These are phyloP conservation scores for Senna siamea DNA, from an alignment of 306 rosid genomes.

Conservation along the genomic window DNA sequence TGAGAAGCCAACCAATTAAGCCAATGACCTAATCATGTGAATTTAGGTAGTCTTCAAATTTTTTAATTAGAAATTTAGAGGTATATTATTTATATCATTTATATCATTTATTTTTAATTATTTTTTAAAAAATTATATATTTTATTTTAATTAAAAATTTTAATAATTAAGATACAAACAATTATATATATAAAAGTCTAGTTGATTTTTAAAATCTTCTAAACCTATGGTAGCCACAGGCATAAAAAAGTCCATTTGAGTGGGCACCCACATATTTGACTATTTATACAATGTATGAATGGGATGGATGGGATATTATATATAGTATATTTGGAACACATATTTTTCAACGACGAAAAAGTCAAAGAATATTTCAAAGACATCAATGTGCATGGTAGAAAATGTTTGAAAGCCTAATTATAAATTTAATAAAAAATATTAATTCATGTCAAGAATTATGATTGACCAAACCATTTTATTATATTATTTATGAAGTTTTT, in stretches of 20 bases:
- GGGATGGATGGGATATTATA: neutral
- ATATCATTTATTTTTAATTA: no score
- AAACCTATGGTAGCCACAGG: neutral
- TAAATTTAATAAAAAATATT: neutral
- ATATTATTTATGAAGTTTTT: neutral
- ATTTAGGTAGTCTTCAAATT: no score
- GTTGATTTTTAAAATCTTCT: constrained; percentile 39
- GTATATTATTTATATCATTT: no score
- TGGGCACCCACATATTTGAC: constrained; percentile 57
- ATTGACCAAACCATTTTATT: neutral
- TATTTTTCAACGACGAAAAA: constrained; percentile 22
- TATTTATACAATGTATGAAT: neutral
- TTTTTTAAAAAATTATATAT: no score
- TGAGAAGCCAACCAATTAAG: constrained; percentile 51
- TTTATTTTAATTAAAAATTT: no score
- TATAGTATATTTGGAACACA: neutral
- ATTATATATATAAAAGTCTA: no score
- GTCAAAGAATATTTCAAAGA: constrained; percentile 35
- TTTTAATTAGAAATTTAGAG: no score
- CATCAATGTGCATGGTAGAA: neutral
- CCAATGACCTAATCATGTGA: no score
- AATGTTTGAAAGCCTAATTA: constrained; percentile 1
- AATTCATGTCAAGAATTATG: constrained; percentile 2
- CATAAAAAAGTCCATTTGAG: constrained; percentile 48
- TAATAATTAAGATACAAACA: no score